Base-by-base conservation (phyloP, 805 yeast species). In the Zygosaccharomyces lentus region DNA sequence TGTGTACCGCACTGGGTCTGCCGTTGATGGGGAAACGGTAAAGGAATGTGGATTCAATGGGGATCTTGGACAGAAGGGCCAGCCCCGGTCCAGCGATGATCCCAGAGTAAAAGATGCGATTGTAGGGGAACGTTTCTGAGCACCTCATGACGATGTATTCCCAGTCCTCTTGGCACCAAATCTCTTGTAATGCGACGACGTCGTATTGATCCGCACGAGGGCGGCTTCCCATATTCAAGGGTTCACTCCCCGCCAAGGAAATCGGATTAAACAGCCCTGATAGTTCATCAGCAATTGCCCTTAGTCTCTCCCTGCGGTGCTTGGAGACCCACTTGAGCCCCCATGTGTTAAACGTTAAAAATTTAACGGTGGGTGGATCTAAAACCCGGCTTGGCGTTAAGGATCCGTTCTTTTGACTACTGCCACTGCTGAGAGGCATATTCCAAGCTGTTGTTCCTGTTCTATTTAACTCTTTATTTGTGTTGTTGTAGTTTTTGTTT, bases 11-110 rank as follows among this genome's bases (percentile, higher is more conserved):
- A 34, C 88, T 80, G 1, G 98, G 96, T 42, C 96, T 72, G 1
- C 99, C 99, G 64, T 91, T 93, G 50, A 93, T 78, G 0, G 97
- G 95, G 60, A 87, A 93, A 16, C 95, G 70, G 60, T 86, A 84
- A 38, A 93, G 65, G 59, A 84, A 86, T 0, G 96, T 80, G 12
- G 81, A 77, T 40, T 75, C 82, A 30, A 93, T 88, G 2, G 97
- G 96, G 51, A 85, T 77, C 53, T 85, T 81, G 12, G 96, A 87
- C 37, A 93, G 64, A 6, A 93, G 72, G 1, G 88, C 95, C 34
- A 93, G 71, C 0, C 99, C 99, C 0, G 99, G 98, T 0, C 99
- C 99, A 0, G 96, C 69, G 2, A 93, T 53, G 3, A 93, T 87
- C 0, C 98, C 99, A 2, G 95, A 76, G 48, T 78, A 79, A 68